Conservation (phyloP, 139 green algal species). For the Auxenochlorella pyrenoidosa region DNA sequence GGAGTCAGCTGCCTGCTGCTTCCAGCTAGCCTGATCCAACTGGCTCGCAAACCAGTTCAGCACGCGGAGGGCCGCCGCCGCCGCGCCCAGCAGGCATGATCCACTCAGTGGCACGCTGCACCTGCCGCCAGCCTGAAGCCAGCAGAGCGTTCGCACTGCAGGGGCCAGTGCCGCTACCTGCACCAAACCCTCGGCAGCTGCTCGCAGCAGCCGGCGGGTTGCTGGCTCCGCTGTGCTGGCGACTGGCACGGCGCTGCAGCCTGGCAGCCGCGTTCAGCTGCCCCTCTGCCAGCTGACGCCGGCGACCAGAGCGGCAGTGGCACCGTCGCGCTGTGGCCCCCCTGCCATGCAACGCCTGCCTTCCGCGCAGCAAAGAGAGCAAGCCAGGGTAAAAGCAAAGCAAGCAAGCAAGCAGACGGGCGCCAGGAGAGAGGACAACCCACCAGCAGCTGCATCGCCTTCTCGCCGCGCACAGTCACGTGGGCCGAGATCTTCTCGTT, state of each 20-base stretch:
- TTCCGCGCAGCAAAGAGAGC: neutral
- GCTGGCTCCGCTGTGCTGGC: neutral
- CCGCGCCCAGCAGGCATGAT: no score
- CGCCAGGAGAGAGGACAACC: neutral
- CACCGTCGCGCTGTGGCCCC: neutral
- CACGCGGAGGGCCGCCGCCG: no score
- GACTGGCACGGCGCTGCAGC: neutral
- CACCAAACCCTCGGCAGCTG: no score
- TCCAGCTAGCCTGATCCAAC: no score
- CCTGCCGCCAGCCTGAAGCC: neutral
- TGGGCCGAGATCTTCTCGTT: constrained; percentile 99
- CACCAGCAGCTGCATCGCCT: constrained; percentile 98
- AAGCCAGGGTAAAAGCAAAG: no score
- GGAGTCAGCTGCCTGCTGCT: no score
- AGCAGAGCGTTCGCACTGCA: neutral
- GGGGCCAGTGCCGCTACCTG: neutral
- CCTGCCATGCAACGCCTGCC: neutral
- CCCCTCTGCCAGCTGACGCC: neutral
- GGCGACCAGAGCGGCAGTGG: neutral
- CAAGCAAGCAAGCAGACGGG: neutral
- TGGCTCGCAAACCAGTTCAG: no score
- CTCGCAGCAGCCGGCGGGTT: neutral
- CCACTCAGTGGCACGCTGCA: no score
- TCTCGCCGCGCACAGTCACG: constrained; percentile 98
- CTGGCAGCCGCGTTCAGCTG: neutral